These are phyloP conservation scores for Pichia terricola DNA, from an alignment of 1,139 yeast species.

Conservation along the genomic window DNA sequence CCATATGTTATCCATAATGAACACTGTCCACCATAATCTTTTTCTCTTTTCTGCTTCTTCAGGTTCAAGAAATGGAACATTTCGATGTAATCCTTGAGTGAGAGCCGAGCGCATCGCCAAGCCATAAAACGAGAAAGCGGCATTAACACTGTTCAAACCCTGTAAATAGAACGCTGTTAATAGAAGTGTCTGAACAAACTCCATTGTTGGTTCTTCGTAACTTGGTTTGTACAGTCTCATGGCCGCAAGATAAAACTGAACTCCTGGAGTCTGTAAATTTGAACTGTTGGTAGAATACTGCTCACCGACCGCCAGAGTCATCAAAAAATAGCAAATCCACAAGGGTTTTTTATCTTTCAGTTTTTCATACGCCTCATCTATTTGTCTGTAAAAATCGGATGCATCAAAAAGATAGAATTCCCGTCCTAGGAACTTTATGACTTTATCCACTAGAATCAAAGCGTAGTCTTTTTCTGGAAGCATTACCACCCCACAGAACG, in stretches of 20 bases:
- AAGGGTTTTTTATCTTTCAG: constrained; percentile 20
- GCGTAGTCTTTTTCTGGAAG: constrained; percentile 29
- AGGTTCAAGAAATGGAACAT: constrained; percentile 17
- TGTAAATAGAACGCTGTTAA: constrained; percentile 38
- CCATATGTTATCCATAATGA: constrained; percentile 41
- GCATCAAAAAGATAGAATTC: constrained; percentile 34
- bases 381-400: constrained; percentile 14
- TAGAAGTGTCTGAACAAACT: constrained; percentile 35
- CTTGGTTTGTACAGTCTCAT: constrained; percentile 31
- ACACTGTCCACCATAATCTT: constrained; percentile 46
- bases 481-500: constrained; percentile 18
- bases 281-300: constrained; percentile 25
- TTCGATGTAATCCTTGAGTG: constrained; percentile 37
- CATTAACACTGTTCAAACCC: constrained; percentile 36
- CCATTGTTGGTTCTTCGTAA: constrained; percentile 31
- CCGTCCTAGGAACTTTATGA: constrained; percentile 28
- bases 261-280: constrained; percentile 20
- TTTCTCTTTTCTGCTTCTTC: constrained; percentile 31
- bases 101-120: constrained; percentile 38
- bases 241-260: constrained; percentile 30
- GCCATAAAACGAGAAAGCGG: constrained; percentile 38
- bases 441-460: constrained; percentile 25
- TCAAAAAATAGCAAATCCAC: constrained; percentile 22
- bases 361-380: constrained; percentile 26
- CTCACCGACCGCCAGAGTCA: constrained; percentile 24